Evolutionary conservation across 805 yeast genomes (phyloP).

Genomic region (Teunomyces pallodes): DNA sequence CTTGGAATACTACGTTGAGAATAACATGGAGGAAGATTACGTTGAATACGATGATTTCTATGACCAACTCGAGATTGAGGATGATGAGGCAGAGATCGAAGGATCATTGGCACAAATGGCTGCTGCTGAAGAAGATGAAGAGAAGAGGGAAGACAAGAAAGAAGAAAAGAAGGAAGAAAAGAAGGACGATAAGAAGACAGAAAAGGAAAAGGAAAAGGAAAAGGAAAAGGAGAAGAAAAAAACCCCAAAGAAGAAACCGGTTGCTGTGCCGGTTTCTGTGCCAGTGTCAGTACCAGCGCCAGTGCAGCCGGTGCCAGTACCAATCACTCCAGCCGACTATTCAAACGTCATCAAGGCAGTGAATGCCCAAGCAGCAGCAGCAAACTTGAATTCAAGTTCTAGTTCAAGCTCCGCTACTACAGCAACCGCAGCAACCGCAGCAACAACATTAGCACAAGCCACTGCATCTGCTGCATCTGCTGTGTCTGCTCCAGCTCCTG

Average conservation of each 20-base stretch:
- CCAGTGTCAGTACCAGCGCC: constrained; percentile 12
- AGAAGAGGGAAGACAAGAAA: constrained; percentile 4
- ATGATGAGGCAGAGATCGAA: constrained; percentile 30
- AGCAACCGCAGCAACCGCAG: background rate
- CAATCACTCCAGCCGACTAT: constrained; percentile 17
- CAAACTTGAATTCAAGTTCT: background rate
- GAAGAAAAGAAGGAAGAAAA: constrained; percentile 1
- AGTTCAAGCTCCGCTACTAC: background rate
- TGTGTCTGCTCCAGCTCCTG: background rate
- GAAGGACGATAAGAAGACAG: background rate
- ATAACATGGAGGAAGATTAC: constrained; percentile 89
- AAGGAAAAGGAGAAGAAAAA: constrained; percentile 35
- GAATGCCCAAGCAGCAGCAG: constrained; percentile 7
- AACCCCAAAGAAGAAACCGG: constrained; percentile 16
- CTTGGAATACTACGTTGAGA: constrained; percentile 88
- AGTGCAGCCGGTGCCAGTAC: constrained; percentile 23
- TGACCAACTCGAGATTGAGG: constrained; percentile 76
- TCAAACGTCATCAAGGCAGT: constrained; percentile 25
- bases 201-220: constrained; percentile 20
- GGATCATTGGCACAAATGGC: constrained; percentile 24
- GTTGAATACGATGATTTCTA: constrained; percentile 92
- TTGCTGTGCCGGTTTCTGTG: background rate
- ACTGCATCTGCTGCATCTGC: background rate
- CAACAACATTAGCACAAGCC: background rate
- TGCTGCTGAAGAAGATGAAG: constrained; percentile 12